Conservation (phyloP, 305 asterid species). For the Rubia peregrina region DNA sequence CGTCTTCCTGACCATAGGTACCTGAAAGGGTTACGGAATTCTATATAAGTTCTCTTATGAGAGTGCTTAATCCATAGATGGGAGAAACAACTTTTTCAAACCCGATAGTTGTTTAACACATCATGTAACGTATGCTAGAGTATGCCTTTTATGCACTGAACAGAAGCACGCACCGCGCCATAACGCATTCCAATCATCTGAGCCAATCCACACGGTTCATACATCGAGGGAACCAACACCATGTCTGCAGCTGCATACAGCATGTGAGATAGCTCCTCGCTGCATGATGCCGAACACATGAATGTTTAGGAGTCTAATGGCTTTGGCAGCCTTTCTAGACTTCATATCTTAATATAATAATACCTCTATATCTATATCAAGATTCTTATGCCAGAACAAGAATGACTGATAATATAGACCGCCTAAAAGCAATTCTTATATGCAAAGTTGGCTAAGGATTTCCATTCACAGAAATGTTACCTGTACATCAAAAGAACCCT, state of each 20-base stretch:
- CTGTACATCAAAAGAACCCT: constrained; percentile 80
- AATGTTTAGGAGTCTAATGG: neutral
- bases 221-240: constrained; percentile 85
- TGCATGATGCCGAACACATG: constrained; percentile 29
- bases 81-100: neutral
- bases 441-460: constrained; percentile 12
- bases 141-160: constrained; percentile 1
- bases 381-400: neutral
- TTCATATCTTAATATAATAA: neutral
- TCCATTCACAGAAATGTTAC: constrained; percentile 23
- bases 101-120: neutral
- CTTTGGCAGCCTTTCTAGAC: neutral
- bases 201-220: constrained; percentile 90
- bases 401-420: neutral
- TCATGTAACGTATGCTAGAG: neutral
- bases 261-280: constrained; percentile 91
- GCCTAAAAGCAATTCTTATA: neutral
- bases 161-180: constrained; percentile 57
- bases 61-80: neutral
- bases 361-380: neutral
- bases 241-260: constrained; percentile 91
- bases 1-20: constrained; percentile 76
- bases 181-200: constrained; percentile 95
- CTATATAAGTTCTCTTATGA: neutral
- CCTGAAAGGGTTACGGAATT: constrained; percentile 33